Evolutionary conservation across 768 basidiomycete genomes (phyloP).

Genomic region (Mycena capillaripes): DNA sequence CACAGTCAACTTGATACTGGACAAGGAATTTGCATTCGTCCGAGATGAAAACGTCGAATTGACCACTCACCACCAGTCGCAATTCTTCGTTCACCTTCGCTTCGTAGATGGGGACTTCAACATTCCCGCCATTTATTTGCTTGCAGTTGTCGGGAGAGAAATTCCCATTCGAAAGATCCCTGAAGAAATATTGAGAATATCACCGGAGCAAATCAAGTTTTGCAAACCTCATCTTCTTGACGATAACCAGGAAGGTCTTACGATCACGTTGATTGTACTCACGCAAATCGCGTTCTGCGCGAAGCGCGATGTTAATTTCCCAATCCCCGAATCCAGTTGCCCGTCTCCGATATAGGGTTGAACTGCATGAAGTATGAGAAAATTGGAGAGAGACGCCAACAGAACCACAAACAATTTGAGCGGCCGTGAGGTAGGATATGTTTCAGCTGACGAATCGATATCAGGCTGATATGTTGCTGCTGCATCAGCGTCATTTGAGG

Average conservation of each 20-base stretch:
- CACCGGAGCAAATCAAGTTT: neutral
- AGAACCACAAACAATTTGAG: constrained; percentile 27
- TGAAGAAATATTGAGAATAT: neutral
- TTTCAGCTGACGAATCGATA: neutral
- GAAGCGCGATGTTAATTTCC: constrained; percentile 56
- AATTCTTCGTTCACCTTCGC: constrained; percentile 17
- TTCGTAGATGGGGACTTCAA: constrained; percentile 27
- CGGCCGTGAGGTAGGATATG: neutral
- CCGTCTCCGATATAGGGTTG: constrained; percentile 23
- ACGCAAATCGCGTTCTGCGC: constrained; percentile 34
- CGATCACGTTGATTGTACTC: constrained; percentile 49
- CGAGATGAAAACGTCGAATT: neutral
- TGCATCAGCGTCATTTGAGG: neutral
- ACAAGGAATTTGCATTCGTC: neutral
- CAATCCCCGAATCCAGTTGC: constrained; percentile 43
- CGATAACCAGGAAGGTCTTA: constrained; percentile 53
- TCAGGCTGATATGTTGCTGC: neutral
- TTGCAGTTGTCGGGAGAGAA: constrained; percentile 66
- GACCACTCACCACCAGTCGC: constrained; percentile 17
- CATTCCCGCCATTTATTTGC: constrained; percentile 46
- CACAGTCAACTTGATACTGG: constrained; percentile 31
- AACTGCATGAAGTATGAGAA: constrained; percentile 6
- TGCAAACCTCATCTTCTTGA: constrained; percentile 64
- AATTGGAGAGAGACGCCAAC: neutral
- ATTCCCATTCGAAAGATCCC: constrained; percentile 61